These are phyloP conservation scores for Euclidium syriacum DNA, from an alignment of 345 rosid genomes.

Conservation along the genomic window DNA sequence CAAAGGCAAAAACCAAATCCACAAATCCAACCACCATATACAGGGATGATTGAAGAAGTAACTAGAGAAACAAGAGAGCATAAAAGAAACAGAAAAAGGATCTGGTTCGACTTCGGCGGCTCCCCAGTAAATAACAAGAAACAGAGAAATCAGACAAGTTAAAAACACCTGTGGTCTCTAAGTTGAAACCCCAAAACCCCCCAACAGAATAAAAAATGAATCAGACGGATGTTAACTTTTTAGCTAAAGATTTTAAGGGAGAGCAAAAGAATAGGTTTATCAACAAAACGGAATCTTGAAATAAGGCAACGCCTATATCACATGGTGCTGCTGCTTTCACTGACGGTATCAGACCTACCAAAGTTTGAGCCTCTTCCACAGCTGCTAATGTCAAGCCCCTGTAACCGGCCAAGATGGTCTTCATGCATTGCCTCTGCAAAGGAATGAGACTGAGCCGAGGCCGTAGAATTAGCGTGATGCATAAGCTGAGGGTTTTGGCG, in stretches of 20 bases:
- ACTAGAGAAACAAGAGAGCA: neutral
- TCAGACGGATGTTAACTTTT: constrained; percentile 21
- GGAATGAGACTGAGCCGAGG: constrained; percentile 35
- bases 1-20: neutral
- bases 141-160: constrained; percentile 16
- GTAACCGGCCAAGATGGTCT: constrained; percentile 65
- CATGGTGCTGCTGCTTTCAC: constrained; percentile 74
- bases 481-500: constrained; percentile 35
- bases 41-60: constrained; percentile 14
- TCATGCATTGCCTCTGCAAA: constrained; percentile 60
- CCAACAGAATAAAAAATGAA: constrained; percentile 10
- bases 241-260: constrained; percentile 17
- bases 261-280: constrained; percentile 26
- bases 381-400: constrained; percentile 76
- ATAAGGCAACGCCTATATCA: constrained; percentile 23
- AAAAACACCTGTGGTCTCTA: constrained; percentile 24
- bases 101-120: neutral
- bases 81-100: neutral
- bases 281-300: constrained; percentile 12
- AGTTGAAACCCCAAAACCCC: constrained; percentile 16
- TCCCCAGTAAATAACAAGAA: neutral
- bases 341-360: constrained; percentile 66
- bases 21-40: constrained; percentile 14
- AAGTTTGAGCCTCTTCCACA: constrained; percentile 51
- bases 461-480: constrained; percentile 25